Percentiles rank a stretch among this genome's conserved stretches.
Evolutionary conservation across 805 yeast species (phyloP).

Genomic region (Zygoascus flipseniorum): DNA sequence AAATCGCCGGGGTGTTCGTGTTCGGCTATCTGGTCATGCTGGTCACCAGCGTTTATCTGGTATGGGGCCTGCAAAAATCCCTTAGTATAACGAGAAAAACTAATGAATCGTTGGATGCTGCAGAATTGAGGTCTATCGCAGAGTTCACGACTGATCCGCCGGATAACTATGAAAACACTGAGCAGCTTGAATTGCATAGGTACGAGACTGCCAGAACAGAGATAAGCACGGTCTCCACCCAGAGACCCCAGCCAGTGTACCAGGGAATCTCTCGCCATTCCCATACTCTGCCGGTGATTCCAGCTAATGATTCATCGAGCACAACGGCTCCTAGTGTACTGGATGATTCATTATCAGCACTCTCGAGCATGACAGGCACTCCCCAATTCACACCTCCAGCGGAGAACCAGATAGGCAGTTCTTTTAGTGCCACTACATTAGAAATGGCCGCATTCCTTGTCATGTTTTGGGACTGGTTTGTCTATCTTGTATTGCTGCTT

Average conservation of each 20-base stretch:
- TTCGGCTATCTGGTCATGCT: conserved; percentile 52
- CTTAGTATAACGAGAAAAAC: conserved; percentile 15
- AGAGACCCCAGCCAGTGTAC: background rate
- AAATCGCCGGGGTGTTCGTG: conserved; percentile 65
- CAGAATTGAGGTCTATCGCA: background rate
- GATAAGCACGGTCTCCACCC: background rate
- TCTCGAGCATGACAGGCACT: conserved; percentile 3
- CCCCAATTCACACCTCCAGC: conserved; percentile 9
- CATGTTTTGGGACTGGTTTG: conserved; percentile 46
- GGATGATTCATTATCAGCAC: background rate
- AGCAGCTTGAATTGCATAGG: background rate
- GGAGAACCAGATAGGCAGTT: conserved; percentile 1
- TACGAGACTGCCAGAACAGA: background rate
- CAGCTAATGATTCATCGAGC: background rate
- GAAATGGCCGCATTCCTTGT: conserved; percentile 19
- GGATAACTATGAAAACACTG: background rate
- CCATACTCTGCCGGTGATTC: background rate
- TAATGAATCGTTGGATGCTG: background rate
- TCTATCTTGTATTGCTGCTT: conserved; percentile 40
- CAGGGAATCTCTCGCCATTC: background rate
- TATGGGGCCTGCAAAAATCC: conserved; percentile 35
- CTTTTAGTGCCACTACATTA: background rate
- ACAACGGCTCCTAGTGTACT: background rate
- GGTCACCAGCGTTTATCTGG: conserved; percentile 41
- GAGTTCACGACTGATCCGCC: background rate